Base-by-base conservation (phyloP, 495 filamentous ascomycete genomes). In the Letharia columbiana region DNA sequence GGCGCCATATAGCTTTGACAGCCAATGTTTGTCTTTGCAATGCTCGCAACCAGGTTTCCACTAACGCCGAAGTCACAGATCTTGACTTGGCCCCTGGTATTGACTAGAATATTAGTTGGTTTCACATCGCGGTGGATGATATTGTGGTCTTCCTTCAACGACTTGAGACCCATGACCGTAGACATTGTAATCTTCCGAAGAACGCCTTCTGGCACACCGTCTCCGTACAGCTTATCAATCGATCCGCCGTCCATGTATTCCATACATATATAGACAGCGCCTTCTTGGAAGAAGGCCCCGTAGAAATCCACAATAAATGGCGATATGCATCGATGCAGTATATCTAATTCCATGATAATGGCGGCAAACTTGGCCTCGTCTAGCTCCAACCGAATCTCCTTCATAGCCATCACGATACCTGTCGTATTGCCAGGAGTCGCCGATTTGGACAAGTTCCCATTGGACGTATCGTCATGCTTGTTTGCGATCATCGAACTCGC, bases 1-100 rank as follows among this genome's bases (percentile, higher is more conserved):
- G 94, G 94, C 0, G 94, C 94, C 94, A 99, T 99, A 78, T 99
- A 99, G 76, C 92, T 96, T 75, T 99, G 94, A 72, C 94, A 99
- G 31, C 94, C 94, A 69, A 99, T 99, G 73, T 99, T 99, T 33
- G 94, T 99, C 77, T 96, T 97, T 33, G 94, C 94, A 69, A 98
- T 97, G 77, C 91, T 96, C 6, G 94, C 92, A 31, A 99, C 94
- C 17, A 99, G 77, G 71, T 99, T 99, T 45, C 94, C 94, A 61
- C 90, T 94, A 15, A 99, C 94, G 71, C 94, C 94, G 73, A 99
- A 99, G 76, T 99, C 94, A 77, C 94, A 99, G 60, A 99, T 96
- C 76, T 99, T 99, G 76, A 98, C 81, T 72, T 98, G 92, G 4
- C 94, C 94, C 58, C 83, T 81, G 18, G 86, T 89, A 76, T 97